Evolutionary conservation across 2,329 filamentous ascomycete genomes (phyloP), one percentile per base, ranked within the genome.

Genomic region (Plenodomus tracheiphilus): DNA sequence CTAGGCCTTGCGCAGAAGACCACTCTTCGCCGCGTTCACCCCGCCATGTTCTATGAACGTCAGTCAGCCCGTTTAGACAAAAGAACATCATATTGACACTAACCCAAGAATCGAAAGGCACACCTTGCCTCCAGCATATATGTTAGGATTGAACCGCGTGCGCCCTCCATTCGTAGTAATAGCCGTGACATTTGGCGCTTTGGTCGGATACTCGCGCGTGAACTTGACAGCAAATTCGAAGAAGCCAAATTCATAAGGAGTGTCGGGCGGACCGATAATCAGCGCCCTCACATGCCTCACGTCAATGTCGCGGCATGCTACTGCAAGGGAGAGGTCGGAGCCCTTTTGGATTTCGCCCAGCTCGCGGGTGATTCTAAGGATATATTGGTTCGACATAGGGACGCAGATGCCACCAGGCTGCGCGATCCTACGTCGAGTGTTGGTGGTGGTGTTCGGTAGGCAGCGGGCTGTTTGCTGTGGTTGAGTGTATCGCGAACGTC

Each of bases 211-310:
- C 2, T 96, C 91, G 78, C 83, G 86, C 46, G 85, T 83, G 62
- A 96, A 92, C 62, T 84, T 88, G 62, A 95, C 84, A 0, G 79
- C 71, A 68, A 96, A 95, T 88, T 97, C 91, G 68, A 96, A 97
- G 75, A 97, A 97, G 2, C 94, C 94, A 68, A 95, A 97, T 72
- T 97, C 92, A 72, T 99, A 99, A 0, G 93, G 92, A 0, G 92
- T 96, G 62, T 94, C 92, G 57, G 93, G 91, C 19, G 94, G 93
- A 0, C 94, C 94, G 59, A 97, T 85, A 64, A 97, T 93, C 56
- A 97, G 74, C 41, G 92, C 91, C 68, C 85, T 88, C 41, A 97
- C 87, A 69, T 90, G 88, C 46, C 92, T 88, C 52, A 97, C 89
- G 72, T 99, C 91, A 60, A 85, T 81, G 73, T 97, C 94, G 43